phyloP scores from a whole-genome alignment of 305 asterid genomes.

The Andrographis paniculata region DNA sequence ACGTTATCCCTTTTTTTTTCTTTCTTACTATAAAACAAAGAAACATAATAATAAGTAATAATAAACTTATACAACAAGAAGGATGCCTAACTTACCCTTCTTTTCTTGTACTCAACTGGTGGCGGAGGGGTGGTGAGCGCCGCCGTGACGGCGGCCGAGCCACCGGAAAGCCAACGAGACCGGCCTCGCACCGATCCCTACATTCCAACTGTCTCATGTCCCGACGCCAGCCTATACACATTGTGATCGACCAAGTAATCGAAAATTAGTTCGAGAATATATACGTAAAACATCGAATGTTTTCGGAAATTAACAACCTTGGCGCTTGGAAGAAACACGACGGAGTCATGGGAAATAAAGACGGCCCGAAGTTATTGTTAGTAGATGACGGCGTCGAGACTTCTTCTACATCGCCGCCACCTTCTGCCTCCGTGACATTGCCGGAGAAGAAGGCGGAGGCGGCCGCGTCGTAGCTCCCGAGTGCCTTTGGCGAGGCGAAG shows the following conservation, averaged over 20 bases:
- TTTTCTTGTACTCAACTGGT: too few relatives aligned
- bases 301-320: constrained; percentile 23
- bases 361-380: constrained; percentile 32
- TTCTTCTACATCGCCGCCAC: too few relatives aligned
- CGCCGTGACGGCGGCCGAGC: too few relatives aligned
- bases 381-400: constrained; percentile 19
- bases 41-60: too few relatives aligned
- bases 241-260: neutral
- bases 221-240: constrained; percentile 53
- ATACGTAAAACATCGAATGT: neutral
- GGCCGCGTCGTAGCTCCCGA: constrained; percentile 16
- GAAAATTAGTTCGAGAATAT: constrained; percentile 5
- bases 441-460: constrained; percentile 24
- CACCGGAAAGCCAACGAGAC: too few relatives aligned
- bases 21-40: too few relatives aligned
- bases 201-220: constrained; percentile 72
- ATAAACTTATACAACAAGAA: too few relatives aligned
- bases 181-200: constrained; percentile 26
- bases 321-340: constrained; percentile 62
- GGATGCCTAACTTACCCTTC: too few relatives aligned
- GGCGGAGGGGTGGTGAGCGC: too few relatives aligned
- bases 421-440: constrained; percentile 19
- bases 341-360: too few relatives aligned
- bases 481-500: constrained; percentile 53
- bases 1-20: too few relatives aligned